A percentile compares a stretch with the other conserved stretches of the same genome.
Evolutionary conservation across 176 grass and related monocot genomes (phyloP).

Genomic region (Triticum urartu): DNA sequence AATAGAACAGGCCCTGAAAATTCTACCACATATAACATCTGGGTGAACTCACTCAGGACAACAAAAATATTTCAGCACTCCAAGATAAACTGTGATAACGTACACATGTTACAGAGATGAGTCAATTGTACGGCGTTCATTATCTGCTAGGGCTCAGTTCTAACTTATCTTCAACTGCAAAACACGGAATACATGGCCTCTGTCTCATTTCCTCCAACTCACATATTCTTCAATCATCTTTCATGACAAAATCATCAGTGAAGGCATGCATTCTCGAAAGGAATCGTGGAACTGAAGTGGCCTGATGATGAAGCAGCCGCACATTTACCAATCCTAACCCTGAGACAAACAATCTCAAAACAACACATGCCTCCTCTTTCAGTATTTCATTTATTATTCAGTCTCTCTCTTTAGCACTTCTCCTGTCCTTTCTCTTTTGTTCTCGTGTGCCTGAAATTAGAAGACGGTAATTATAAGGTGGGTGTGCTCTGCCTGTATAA

Average conservation of each 20-base stretch:
- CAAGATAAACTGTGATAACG: not conserved
- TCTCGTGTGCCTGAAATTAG: constrained; percentile 52
- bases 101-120: not conserved
- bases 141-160: not conserved
- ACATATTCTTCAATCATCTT: not conserved
- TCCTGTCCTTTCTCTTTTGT: constrained; percentile 61
- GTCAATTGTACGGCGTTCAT: not conserved
- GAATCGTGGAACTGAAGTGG: not conserved
- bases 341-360: not conserved
- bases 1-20: not conserved
- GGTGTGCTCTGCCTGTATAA: not conserved
- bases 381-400: not conserved
- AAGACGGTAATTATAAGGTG: not conserved
- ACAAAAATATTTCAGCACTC: not conserved
- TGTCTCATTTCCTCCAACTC: not conserved
- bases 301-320: not conserved
- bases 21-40: not conserved
- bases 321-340: not conserved
- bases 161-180: not conserved
- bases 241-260: not conserved
- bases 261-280: not conserved
- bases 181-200: not conserved
- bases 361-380: not conserved
- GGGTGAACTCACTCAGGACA: not conserved
- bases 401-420: constrained; percentile 54